Evolutionary conservation across 768 basidiomycete species (phyloP).

Genomic region (Amanita rubescens): DNA sequence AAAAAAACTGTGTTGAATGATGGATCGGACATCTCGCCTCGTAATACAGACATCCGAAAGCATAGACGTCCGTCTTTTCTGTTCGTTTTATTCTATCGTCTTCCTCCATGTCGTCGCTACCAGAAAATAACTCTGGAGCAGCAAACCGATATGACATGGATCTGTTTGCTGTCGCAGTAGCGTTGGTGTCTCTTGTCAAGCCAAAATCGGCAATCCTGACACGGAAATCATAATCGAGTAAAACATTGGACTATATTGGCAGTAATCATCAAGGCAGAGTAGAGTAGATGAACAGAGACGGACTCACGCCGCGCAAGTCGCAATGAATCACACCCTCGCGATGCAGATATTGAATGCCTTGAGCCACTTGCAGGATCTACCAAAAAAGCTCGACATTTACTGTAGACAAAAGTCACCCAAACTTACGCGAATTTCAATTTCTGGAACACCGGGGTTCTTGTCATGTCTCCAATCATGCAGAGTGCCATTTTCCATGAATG

Average conservation of each 20-base stretch:
- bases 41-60: slow-evolving; percentile 2
- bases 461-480: neutral
- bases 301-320: neutral
- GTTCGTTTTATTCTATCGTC: neutral
- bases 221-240: neutral
- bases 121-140: neutral
- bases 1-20: no score
- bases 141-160: neutral
- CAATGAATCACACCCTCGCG: slow-evolving; percentile 2
- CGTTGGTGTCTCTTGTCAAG: neutral
- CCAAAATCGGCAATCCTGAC: slow-evolving; percentile 6
- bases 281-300: neutral
- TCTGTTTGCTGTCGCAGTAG: neutral
- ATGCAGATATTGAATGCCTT: slow-evolving; percentile 4
- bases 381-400: neutral
- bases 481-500: neutral
- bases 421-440: neutral
- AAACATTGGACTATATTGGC: neutral
- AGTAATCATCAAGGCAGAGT: neutral
- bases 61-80: slow-evolving; percentile 1
- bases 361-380: neutral
- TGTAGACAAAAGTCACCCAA: neutral
- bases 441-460: neutral
- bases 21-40: neutral
- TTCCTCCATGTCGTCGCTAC: neutral